phyloP scores from a whole-genome alignment of 257 asterid genomes.

The Parsonsia alboflavescens region DNA sequence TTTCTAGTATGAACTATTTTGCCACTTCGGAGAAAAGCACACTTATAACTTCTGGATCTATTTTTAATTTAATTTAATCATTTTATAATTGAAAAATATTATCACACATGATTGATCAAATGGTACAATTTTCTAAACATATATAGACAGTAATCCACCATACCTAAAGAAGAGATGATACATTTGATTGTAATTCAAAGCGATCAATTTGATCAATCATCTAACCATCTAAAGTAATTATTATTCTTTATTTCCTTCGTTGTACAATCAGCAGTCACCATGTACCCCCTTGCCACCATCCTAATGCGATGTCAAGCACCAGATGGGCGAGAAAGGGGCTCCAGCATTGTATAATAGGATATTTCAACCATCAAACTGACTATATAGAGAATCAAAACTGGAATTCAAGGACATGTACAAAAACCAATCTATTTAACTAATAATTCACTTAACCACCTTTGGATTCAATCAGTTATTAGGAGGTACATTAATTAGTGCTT shows the following conservation, averaged over 20 bases:
- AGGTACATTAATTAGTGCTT: constrained; percentile 19
- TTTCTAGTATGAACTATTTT: too few relatives aligned
- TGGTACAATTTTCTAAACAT: too few relatives aligned
- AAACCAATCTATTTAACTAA: not conserved
- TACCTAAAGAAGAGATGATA: too few relatives aligned
- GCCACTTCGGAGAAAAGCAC: too few relatives aligned
- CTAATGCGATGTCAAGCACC: constrained; percentile 32
- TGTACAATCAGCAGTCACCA: not conserved
- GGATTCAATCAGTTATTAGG: constrained; percentile 7
- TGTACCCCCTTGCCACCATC: not conserved
- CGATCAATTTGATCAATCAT: not conserved
- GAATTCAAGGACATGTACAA: too few relatives aligned
- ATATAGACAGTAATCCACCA: too few relatives aligned
- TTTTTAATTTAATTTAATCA: too few relatives aligned
- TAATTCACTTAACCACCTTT: not conserved
- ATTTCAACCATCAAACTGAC: not conserved
- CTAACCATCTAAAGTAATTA: not conserved
- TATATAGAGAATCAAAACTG: not conserved
- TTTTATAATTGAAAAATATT: too few relatives aligned
- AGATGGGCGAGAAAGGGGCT: not conserved
- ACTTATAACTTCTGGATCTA: too few relatives aligned
- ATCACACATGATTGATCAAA: too few relatives aligned
- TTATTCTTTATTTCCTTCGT: constrained; percentile 23
- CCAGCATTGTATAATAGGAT: not conserved
- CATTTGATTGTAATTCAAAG: not conserved